phyloP scores from a whole-genome alignment of 768 basidiomycete species.

The Pleurotus ostreatus region DNA sequence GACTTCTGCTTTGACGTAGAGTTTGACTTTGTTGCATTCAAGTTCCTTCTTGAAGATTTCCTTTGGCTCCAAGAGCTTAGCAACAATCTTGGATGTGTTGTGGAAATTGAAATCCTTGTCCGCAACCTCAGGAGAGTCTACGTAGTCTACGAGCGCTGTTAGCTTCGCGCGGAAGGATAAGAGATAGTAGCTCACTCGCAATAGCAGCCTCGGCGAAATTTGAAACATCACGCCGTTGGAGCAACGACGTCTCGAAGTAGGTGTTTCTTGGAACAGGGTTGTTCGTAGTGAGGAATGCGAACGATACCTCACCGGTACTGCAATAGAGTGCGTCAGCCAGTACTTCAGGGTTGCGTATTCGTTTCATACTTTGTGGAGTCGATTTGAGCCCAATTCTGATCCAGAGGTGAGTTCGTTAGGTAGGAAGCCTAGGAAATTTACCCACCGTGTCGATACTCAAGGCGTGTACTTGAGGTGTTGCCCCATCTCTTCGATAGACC shows the following conservation, averaged over 20 bases:
- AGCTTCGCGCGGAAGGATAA: no score
- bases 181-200: not conserved
- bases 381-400: constrained; percentile 23
- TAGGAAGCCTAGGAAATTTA: no score
- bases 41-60: constrained; percentile 3
- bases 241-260: not conserved
- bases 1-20: constrained; percentile 3
- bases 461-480: constrained; percentile 24
- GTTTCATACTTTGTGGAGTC: constrained; percentile 15
- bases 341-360: no score
- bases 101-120: constrained; percentile 7
- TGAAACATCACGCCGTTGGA: not conserved
- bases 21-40: not conserved
- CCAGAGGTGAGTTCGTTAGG: no score
- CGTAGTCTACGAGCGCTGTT: no score
- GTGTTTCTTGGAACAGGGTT: not conserved
- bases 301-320: not conserved
- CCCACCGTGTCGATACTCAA: constrained; percentile 24
- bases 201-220: constrained; percentile 4
- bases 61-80: not conserved
- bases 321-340: no score
- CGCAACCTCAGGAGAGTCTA: not conserved
- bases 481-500: constrained; percentile 21
- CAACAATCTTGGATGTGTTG: constrained; percentile 1
- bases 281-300: constrained; percentile 2